Evolutionary conservation across 2,329 filamentous ascomycete species (phyloP).

Genomic region (Capronia americana): DNA sequence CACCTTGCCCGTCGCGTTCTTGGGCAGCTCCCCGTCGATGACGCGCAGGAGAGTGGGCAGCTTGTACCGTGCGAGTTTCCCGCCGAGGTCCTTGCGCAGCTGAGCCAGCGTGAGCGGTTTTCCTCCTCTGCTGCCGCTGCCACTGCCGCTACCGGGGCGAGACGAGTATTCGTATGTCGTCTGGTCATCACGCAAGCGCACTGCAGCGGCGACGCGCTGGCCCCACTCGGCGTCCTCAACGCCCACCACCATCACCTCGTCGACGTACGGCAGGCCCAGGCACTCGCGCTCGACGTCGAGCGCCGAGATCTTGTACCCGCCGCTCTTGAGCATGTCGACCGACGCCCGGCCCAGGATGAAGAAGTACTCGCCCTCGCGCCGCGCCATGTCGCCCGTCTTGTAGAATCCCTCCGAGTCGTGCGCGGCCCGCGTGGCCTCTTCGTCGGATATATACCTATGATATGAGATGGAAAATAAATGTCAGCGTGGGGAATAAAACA

Average conservation of each 20-base stretch:
- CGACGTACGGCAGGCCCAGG: slow-evolving; percentile 51
- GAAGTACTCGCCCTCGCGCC: slow-evolving; percentile 43
- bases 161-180: not conserved
- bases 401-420: slow-evolving; percentile 13
- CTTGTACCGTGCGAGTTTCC: slow-evolving; percentile 54
- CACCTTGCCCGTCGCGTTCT: slow-evolving; percentile 57
- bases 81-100: slow-evolving; percentile 51
- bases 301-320: slow-evolving; percentile 56
- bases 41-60: slow-evolving; percentile 54
- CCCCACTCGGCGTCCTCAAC: slow-evolving; percentile 57
- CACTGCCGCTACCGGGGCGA: not conserved
- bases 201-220: slow-evolving; percentile 53
- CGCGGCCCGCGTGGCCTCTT: too few relatives aligned
- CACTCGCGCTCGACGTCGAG: slow-evolving; percentile 58
- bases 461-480: too few relatives aligned
- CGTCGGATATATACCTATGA: too few relatives aligned
- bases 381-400: slow-evolving; percentile 47
- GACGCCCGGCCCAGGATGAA: slow-evolving; percentile 55
- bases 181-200: slow-evolving; percentile 38
- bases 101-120: slow-evolving; percentile 25
- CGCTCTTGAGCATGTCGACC: slow-evolving; percentile 21
- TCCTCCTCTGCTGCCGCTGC: not conserved
- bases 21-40: slow-evolving; percentile 52
- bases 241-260: slow-evolving; percentile 57
- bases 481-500: too few relatives aligned